A percentile compares a stretch with the other conserved stretches of the same genome.
Evolutionary conservation across 2,329 filamentous ascomycete genomes (phyloP).

Genomic region (Thelonectria discophora): DNA sequence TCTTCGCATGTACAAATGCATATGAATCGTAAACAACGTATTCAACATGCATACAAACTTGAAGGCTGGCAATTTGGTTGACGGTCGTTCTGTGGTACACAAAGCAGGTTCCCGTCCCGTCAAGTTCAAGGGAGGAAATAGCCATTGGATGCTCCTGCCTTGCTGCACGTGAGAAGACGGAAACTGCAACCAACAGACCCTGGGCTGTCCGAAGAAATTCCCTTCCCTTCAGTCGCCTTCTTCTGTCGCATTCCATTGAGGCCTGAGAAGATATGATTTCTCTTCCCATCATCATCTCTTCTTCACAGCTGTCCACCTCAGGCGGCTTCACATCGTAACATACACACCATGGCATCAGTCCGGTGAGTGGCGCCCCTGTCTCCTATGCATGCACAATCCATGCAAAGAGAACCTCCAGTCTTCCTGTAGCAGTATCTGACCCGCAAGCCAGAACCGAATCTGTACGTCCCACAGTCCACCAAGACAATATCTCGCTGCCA

Average conservation of each 20-base stretch:
- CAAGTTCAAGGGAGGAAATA: not conserved
- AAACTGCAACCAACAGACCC: not conserved
- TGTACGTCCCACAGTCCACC: conserved; percentile 9
- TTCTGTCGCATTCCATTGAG: not conserved
- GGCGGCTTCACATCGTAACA: not conserved
- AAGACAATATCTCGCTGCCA: not conserved
- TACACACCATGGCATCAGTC: conserved; percentile 11
- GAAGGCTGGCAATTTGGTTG: not conserved
- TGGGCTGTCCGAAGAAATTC: not conserved
- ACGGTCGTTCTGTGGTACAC: not conserved
- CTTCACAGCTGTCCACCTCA: not conserved
- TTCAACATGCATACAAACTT: not conserved
- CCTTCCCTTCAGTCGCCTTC: not conserved
- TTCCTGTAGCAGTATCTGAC: not conserved
- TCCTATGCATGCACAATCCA: not conserved
- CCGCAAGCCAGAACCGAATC: not conserved
- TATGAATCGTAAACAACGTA: too few species aligned
- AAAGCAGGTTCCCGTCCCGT: not conserved
- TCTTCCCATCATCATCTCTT: not conserved
- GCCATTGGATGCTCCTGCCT: not conserved
- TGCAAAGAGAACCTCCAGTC: not conserved
- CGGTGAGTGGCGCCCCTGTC: conserved; percentile 5
- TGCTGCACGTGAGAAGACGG: not conserved
- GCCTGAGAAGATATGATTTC: not conserved
- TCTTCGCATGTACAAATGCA: too few species aligned